phyloP scores from a whole-genome alignment of 371 early-diverging fungal genomes.

The Cokeromyces recurvatus region DNA sequence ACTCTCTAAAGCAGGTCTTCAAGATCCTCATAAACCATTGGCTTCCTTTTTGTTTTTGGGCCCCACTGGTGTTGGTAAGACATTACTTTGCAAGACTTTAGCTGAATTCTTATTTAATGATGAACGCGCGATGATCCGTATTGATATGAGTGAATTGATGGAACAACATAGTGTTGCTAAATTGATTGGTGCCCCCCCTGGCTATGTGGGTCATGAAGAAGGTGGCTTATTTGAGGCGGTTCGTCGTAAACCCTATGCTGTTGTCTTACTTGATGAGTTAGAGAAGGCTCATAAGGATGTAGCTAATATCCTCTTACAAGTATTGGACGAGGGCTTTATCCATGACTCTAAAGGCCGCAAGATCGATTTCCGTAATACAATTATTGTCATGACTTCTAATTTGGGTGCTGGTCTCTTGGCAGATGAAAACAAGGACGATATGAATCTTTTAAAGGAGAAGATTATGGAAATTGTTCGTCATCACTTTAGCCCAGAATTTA shows the following conservation, averaged over 20 bases:
- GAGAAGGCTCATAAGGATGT: constrained; percentile 90
- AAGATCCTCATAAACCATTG: constrained; percentile 74
- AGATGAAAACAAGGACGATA: constrained; percentile 22
- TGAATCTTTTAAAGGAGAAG: constrained; percentile 51
- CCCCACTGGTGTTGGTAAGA: constrained; percentile 90
- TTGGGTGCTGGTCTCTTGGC: constrained; percentile 59
- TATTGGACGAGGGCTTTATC: constrained; percentile 90
- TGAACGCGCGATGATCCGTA: constrained; percentile 77
- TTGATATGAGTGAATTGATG: constrained; percentile 95
- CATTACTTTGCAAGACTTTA: constrained; percentile 80
- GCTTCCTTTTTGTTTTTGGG: constrained; percentile 93
- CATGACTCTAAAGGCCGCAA: constrained; percentile 83
- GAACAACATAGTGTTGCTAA: constrained; percentile 77
- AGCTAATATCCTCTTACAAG: constrained; percentile 73
- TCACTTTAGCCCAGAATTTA: constrained; percentile 87
- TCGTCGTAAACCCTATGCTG: constrained; percentile 84
- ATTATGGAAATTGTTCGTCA: constrained; percentile 67
- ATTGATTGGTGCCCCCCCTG: constrained; percentile 90
- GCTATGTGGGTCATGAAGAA: constrained; percentile 82
- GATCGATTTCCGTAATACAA: constrained; percentile 89
- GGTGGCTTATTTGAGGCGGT: constrained; percentile 91
- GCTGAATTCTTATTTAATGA: constrained; percentile 87
- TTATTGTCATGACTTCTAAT: constrained; percentile 93
- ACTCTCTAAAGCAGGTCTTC: constrained; percentile 80
- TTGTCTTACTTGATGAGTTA: constrained; percentile 89